phyloP scores from a whole-genome alignment of 192 early-diverging fungal species.

The Backusella morwellensis region DNA sequence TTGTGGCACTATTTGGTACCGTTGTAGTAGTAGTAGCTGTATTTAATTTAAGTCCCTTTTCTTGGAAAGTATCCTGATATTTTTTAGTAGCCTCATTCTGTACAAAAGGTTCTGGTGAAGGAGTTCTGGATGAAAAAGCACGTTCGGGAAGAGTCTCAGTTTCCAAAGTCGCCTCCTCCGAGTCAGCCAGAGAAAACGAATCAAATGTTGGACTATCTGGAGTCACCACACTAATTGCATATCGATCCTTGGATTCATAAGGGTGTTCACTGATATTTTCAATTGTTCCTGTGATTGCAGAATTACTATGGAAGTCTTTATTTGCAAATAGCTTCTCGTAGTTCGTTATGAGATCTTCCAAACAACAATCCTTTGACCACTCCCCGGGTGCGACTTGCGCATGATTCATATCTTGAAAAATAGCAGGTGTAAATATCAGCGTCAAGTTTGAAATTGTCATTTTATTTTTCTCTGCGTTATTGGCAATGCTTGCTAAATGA shows the following conservation, averaged over 20 bases:
- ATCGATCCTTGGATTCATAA: neutral
- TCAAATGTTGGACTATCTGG: neutral
- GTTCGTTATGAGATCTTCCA: conserved; percentile 35
- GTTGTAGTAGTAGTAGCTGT: neutral
- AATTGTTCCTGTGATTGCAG: conserved; percentile 27
- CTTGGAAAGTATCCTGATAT: conserved; percentile 2
- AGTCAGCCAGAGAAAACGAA: neutral
- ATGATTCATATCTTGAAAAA: conserved; percentile 59
- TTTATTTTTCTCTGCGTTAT: conserved; percentile 56
- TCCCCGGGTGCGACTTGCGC: conserved; percentile 35
- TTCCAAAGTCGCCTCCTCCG: neutral
- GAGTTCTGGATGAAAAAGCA: neutral
- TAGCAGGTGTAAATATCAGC: conserved; percentile 61
- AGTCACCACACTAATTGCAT: neutral
- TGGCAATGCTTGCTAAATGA: conserved; percentile 52
- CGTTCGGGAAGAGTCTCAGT: neutral
- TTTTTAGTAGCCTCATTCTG: neutral
- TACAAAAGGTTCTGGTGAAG: neutral
- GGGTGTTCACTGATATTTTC: conserved; percentile 3
- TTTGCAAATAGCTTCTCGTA: conserved; percentile 29
- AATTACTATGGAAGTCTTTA: conserved; percentile 24
- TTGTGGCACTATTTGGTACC: neutral
- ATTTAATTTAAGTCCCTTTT: neutral
- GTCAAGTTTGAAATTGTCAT: conserved; percentile 62
- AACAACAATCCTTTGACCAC: conserved; percentile 33